phyloP scores from a whole-genome alignment of 192 early-diverging fungal species.

The Pilaira anomala region DNA sequence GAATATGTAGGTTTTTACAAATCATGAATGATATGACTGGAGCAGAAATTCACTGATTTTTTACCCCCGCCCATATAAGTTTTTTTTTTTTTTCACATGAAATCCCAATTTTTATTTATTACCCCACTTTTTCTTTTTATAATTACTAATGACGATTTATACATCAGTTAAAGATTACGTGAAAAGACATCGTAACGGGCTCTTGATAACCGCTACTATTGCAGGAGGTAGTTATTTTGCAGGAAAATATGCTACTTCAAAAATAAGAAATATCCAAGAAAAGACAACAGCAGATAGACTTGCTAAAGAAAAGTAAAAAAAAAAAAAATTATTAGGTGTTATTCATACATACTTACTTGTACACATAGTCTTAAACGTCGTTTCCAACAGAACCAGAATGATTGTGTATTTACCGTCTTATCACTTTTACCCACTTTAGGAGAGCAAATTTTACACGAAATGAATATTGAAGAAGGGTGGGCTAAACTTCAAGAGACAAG shows the following conservation, averaged over 20 bases:
- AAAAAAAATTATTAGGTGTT: constrained; percentile 6
- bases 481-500: constrained; percentile 59
- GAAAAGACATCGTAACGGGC: constrained; percentile 63
- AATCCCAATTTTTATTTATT: too few species aligned
- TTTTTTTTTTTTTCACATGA: too few species aligned
- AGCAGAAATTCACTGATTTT: too few species aligned
- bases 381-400: constrained; percentile 93
- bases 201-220: constrained; percentile 63
- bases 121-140: not conserved
- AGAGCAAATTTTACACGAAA: constrained; percentile 71
- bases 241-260: constrained; percentile 68
- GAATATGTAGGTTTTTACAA: too few species aligned
- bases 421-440: constrained; percentile 77
- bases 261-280: constrained; percentile 72
- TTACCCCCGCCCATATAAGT: too few species aligned
- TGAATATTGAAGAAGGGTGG: constrained; percentile 77
- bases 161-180: constrained; percentile 56
- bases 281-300: constrained; percentile 61
- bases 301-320: constrained; percentile 70
- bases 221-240: constrained; percentile 71
- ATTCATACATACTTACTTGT: constrained; percentile 18
- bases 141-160: constrained; percentile 37
- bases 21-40: too few species aligned
- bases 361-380: constrained; percentile 70
- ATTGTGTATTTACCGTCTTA: constrained; percentile 84